phyloP scores from a whole-genome alignment of 1,284 basidiomycete species.

The Cutaneotrichosporon sp. region DNA sequence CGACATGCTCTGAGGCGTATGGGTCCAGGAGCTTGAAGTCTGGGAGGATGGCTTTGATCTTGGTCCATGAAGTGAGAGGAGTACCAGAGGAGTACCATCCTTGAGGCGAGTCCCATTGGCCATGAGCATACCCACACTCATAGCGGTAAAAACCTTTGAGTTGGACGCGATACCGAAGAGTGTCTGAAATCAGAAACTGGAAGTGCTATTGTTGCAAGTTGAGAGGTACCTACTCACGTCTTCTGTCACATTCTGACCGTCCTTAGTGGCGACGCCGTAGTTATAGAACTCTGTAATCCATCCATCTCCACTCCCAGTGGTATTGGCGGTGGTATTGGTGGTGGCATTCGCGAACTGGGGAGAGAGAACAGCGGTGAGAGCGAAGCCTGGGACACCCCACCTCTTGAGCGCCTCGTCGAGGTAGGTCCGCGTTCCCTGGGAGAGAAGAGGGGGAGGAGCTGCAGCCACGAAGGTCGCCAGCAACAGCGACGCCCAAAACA shows the following conservation, averaged over 20 bases:
- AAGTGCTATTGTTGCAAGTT: too few species aligned
- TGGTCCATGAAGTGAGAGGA: conserved; percentile 50
- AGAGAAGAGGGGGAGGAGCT: too few species aligned
- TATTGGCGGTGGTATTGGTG: not conserved
- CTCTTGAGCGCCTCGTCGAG: not conserved
- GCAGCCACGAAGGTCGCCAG: too few species aligned
- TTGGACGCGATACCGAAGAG: conserved; percentile 52
- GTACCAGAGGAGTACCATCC: too few species aligned
- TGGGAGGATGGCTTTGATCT: conserved; percentile 49
- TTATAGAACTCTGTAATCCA: not conserved
- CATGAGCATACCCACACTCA: conserved; percentile 49
- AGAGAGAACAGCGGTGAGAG: not conserved
- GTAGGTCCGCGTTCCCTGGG: not conserved
- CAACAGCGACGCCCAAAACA: too few species aligned
- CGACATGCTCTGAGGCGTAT: conserved; percentile 45
- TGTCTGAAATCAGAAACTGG: too few species aligned
- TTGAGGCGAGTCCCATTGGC: conserved; percentile 49
- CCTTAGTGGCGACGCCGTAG: not conserved
- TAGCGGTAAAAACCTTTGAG: conserved; percentile 52
- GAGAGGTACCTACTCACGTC: not conserved
- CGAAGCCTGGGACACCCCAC: not conserved
- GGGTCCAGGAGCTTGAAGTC: conserved; percentile 49
- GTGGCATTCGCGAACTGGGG: not conserved
- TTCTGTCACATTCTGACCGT: not conserved
- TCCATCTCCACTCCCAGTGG: not conserved